These are phyloP conservation scores for Arachnomyces sp. DNA, from an alignment of 2,329 filamentous ascomycete species.

Conservation along the genomic window DNA sequence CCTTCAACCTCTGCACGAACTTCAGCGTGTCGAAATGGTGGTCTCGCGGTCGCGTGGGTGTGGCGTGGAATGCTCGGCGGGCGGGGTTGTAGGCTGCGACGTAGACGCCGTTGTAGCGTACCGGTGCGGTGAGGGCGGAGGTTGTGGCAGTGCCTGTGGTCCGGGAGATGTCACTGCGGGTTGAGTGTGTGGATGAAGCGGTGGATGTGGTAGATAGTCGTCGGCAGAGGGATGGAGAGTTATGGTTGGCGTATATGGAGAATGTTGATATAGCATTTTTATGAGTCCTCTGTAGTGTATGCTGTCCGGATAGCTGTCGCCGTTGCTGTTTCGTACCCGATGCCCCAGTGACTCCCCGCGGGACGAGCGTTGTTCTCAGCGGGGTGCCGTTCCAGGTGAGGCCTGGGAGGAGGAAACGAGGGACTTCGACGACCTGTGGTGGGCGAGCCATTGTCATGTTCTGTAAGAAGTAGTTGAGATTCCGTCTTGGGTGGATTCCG, in stretches of 20 bases:
- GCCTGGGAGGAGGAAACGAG: slow-evolving; percentile 35
- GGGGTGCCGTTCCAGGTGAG: slow-evolving; percentile 31
- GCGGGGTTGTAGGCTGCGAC: slow-evolving; percentile 36
- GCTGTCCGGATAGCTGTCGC: slow-evolving; percentile 8
- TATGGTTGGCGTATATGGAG: no score
- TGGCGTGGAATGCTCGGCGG: slow-evolving; percentile 56
- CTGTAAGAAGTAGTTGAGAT: neutral
- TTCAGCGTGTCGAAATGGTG: slow-evolving; percentile 98
- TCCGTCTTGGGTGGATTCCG: neutral
- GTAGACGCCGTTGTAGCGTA: slow-evolving; percentile 41
- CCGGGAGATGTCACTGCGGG: slow-evolving; percentile 11
- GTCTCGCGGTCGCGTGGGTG: slow-evolving; percentile 55
- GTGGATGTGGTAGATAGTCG: slow-evolving; percentile 14
- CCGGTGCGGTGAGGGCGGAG: slow-evolving; percentile 17
- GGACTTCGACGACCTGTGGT: slow-evolving; percentile 35
- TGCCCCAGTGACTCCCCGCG: no score
- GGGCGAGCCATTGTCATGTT: slow-evolving; percentile 29
- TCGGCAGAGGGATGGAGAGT: slow-evolving; percentile 9
- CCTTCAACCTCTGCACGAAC: slow-evolving; percentile 82
- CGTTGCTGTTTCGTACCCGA: slow-evolving; percentile 11
- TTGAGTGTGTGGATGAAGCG: slow-evolving; percentile 9
- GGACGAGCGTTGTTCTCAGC: no score
- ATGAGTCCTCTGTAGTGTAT: no score
- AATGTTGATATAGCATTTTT: no score
- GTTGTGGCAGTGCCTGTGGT: slow-evolving; percentile 10